Evolutionary conservation across 2,329 filamentous ascomycete species (phyloP).

Genomic region (Amauroascus verrucosus): DNA sequence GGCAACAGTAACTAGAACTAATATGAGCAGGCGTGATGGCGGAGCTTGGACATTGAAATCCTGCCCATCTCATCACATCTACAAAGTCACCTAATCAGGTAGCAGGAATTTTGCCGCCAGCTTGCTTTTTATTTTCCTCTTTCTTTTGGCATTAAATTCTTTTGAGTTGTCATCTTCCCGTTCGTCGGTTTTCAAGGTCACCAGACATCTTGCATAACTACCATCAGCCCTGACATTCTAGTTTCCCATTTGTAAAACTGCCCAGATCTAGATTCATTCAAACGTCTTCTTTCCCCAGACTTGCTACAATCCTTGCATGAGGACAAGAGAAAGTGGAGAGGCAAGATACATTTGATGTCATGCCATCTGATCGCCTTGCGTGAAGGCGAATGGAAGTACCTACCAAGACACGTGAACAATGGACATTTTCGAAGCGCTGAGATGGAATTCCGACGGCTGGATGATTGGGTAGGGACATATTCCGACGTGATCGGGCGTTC

Average conservation of each 20-base stretch:
- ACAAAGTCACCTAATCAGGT: background rate
- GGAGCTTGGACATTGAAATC: background rate
- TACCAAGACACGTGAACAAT: no score
- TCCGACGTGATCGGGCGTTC: background rate
- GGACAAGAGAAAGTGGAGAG: background rate
- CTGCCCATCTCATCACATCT: background rate
- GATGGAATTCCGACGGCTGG: background rate
- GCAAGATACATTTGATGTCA: background rate
- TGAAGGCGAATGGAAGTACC: no score
- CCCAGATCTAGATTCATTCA: background rate
- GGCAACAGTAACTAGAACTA: no score
- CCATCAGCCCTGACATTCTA: background rate
- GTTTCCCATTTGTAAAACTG: background rate
- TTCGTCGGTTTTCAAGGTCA: slow-evolving; percentile 12
- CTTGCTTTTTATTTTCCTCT: background rate
- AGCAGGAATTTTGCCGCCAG: background rate
- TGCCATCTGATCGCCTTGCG: background rate
- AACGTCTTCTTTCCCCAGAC: background rate
- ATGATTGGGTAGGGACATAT: background rate
- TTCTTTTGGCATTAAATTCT: background rate
- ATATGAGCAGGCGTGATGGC: background rate
- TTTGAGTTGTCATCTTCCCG: slow-evolving; percentile 11
- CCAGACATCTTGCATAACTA: slow-evolving; percentile 10
- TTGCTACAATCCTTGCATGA: background rate
- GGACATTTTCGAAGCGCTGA: no score